Evolutionary conservation across 2,329 filamentous ascomycete species (phyloP).

Genomic region (Chaetomiaceae sp.): DNA sequence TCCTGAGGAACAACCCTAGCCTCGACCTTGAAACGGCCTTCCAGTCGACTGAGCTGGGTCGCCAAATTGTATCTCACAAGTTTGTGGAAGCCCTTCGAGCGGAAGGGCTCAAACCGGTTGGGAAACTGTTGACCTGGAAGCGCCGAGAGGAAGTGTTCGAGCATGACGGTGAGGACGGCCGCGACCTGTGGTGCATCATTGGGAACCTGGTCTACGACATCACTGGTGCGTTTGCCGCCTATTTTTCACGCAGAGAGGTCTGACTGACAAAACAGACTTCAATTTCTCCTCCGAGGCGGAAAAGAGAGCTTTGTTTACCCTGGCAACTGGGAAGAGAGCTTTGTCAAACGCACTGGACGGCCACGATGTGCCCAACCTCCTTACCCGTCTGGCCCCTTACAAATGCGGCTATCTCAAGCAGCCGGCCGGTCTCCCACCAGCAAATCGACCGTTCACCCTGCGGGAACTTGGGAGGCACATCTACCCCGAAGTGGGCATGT

Average conservation of each 20-base stretch:
- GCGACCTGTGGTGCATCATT: slow-evolving; percentile 4
- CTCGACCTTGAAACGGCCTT: background rate
- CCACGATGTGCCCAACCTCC: background rate
- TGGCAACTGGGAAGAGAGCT: background rate
- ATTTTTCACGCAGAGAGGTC: background rate
- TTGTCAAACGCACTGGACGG: background rate
- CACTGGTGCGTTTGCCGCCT: background rate
- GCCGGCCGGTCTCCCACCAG: background rate
- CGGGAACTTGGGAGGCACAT: slow-evolving; percentile 5
- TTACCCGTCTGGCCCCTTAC: background rate
- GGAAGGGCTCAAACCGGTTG: background rate
- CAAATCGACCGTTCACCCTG: background rate
- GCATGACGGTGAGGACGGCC: slow-evolving; percentile 8
- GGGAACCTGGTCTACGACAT: slow-evolving; percentile 9
- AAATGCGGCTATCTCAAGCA: slow-evolving; percentile 7
- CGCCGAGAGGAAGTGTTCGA: slow-evolving; percentile 4
- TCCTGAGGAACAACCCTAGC: background rate
- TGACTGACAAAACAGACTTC: background rate
- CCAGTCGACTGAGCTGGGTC: background rate
- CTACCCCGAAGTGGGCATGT: slow-evolving; percentile 9
- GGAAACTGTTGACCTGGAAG: slow-evolving; percentile 6
- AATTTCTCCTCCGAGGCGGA: background rate
- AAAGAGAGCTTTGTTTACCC: background rate
- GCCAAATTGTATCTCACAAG: background rate
- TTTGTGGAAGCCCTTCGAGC: background rate